Base-by-base conservation (phyloP, 371 early-diverging fungal species). In the Rhizopus sp. region DNA sequence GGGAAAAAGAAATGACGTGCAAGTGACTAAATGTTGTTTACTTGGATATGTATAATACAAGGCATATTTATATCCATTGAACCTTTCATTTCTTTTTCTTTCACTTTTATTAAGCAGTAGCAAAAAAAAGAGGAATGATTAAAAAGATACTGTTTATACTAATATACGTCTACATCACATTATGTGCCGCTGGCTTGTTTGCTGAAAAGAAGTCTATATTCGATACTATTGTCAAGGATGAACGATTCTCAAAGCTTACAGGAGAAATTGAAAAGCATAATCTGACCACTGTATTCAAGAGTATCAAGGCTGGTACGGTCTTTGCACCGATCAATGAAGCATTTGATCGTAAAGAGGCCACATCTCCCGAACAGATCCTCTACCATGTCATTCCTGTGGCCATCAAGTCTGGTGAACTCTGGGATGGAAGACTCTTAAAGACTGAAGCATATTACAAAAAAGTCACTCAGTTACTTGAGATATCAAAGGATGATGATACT, bases 281-380 rank as follows among this genome's bases (percentile, higher is more conserved):
- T 4, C 59, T 81, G 0, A 49, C 71, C 6, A 57, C 69, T 33
- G 23, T 57, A 35, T 55, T 82, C 48, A 80, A 84, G 60, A 56
- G 56, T 3, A 53, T 77, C 37, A 60, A 68, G 42, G 48, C 71
- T 8, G 74, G 70, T n/a, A 85, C 85, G 41, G 57, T 85, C 40
- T 80, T 85, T 66, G 85, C 81, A 5, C 83, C 83, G 4, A 72
- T 73, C 30, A 75, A 85, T 50, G 67, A 70, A 9, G 85, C 85
- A 2, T 82, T 85, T 54, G 53, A 64, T 5, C 48, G 61, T 29
- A 50, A n/a, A 4, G 44, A 53, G 3, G 46, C 13, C 7, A 46
- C 80, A 34, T 67, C 71, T n/a, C 44, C 41, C 6, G 67, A 70
- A 1, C 66, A 70, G 10, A 51, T 85, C 5, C 49, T 79, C n/a